phyloP scores from a whole-genome alignment of 1,284 basidiomycete species.

The Tranzscheliella williamsii region DNA sequence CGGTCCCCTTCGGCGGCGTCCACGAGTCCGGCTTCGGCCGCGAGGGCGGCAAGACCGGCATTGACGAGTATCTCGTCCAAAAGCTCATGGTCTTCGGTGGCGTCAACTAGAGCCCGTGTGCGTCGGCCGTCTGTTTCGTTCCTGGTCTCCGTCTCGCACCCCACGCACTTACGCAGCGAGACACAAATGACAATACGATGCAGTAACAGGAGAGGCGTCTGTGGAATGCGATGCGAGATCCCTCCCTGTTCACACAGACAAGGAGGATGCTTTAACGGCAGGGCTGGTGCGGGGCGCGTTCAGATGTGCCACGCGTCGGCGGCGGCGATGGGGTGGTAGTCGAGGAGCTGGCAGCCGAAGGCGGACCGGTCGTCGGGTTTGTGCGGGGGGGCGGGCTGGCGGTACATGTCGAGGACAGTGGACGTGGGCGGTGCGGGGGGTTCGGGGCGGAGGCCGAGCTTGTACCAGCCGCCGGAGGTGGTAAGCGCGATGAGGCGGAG shows the following conservation, averaged over 20 bases:
- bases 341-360: slow-evolving; percentile 17
- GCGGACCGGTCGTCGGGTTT: slow-evolving; percentile 1
- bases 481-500: slow-evolving; percentile 44
- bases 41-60: slow-evolving; percentile 71
- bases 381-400: slow-evolving; percentile 2
- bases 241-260: neutral
- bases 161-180: no score
- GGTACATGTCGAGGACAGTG: slow-evolving; percentile 49
- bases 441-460: slow-evolving; percentile 26
- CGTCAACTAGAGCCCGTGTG: slow-evolving; percentile 16
- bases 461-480: slow-evolving; percentile 52
- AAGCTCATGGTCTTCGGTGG: slow-evolving; percentile 57
- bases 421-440: slow-evolving; percentile 1
- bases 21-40: slow-evolving; percentile 74
- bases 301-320: slow-evolving; percentile 25
- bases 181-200: no score
- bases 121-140: neutral
- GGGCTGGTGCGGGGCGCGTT: neutral
- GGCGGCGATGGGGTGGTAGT: slow-evolving; percentile 28
- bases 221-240: no score
- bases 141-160: neutral
- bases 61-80: slow-evolving; percentile 69
- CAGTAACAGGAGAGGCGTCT: no score
- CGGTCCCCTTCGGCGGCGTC: slow-evolving; percentile 79
- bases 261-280: neutral